Percentiles rank a stretch among this genome's conserved stretches.
phyloP scores from a whole-genome alignment of 352 stramenopile genomes.

The Phytopythium boreale region DNA sequence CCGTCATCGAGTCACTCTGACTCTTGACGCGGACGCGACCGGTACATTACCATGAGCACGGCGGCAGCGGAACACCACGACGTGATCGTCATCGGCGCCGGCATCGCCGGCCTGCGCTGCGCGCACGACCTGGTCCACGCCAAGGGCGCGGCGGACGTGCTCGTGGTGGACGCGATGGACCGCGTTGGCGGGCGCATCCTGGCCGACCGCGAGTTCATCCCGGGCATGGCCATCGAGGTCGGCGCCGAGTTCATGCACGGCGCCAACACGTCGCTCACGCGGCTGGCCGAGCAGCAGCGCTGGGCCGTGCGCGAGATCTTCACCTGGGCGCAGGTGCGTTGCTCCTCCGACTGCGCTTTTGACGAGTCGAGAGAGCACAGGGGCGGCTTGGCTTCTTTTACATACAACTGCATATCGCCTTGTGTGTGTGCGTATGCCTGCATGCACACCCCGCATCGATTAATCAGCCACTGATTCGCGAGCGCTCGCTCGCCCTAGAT shows the following conservation, averaged over 20 bases:
- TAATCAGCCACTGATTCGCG: slow-evolving; percentile 86
- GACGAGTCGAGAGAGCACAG: background rate
- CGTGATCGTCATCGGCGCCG: slow-evolving; percentile 69
- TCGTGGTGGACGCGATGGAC: slow-evolving; percentile 71
- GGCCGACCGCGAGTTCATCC: slow-evolving; percentile 57
- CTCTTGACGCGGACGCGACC: background rate
- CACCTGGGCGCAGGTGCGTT: slow-evolving; percentile 80
- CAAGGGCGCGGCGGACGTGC: slow-evolving; percentile 55
- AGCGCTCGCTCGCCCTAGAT: slow-evolving; percentile 17
- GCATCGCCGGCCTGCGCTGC: slow-evolving; percentile 62
- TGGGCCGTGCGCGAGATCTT: slow-evolving; percentile 81
- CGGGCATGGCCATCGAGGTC: slow-evolving; percentile 69
- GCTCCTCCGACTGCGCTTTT: background rate
- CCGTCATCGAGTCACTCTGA: background rate
- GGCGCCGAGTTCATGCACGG: slow-evolving; percentile 76
- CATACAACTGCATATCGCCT: too few species aligned
- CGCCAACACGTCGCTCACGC: slow-evolving; percentile 73
- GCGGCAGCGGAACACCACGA: slow-evolving; percentile 36
- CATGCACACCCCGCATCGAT: slow-evolving; percentile 58
- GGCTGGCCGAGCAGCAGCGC: slow-evolving; percentile 55
- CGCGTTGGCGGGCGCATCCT: slow-evolving; percentile 69
- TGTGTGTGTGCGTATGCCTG: slow-evolving; percentile 12
- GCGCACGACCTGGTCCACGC: slow-evolving; percentile 55
- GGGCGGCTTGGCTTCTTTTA: background rate
- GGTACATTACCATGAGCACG: background rate